Evolutionary conservation across 1,139 yeast species (phyloP).

Genomic region (Pneumocystis canis): DNA sequence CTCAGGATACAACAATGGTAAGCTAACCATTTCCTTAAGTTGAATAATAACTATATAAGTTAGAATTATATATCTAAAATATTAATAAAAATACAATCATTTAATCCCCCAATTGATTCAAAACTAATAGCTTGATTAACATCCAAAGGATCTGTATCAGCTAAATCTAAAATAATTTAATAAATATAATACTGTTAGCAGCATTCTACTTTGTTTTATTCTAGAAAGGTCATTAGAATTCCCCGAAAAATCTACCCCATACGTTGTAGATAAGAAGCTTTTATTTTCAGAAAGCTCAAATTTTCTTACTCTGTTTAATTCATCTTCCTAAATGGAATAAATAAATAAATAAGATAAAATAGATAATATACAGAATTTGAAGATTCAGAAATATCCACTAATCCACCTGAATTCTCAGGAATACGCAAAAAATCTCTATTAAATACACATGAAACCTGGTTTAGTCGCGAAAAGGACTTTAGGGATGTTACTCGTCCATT

Average conservation of each 20-base stretch:
- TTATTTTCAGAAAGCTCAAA: not conserved
- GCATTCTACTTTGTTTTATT: not conserved
- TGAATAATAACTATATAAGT: slow-evolving; percentile 46
- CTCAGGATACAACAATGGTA: slow-evolving; percentile 88
- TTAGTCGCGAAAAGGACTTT: not conserved
- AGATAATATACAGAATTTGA: not conserved
- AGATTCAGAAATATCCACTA: not conserved
- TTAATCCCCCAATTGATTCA: slow-evolving; percentile 82
- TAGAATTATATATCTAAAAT: slow-evolving; percentile 19
- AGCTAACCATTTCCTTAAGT: slow-evolving; percentile 89
- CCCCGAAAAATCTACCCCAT: not conserved
- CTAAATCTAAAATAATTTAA: slow-evolving; percentile 21
- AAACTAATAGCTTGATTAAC: slow-evolving; percentile 88
- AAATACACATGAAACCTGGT: not conserved
- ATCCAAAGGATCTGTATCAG: slow-evolving; percentile 92
- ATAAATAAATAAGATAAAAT: not conserved
- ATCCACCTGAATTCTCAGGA: not conserved
- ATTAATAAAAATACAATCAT: slow-evolving; percentile 28
- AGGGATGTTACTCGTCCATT: not conserved
- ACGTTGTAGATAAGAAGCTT: not conserved
- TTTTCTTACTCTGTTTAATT: not conserved
- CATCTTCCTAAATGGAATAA: not conserved
- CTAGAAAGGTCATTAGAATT: not conserved
- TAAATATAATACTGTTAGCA: not conserved
- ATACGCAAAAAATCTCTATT: not conserved